Base-by-base conservation (phyloP, 331 rosid species). In the Prunus yedoensis region DNA sequence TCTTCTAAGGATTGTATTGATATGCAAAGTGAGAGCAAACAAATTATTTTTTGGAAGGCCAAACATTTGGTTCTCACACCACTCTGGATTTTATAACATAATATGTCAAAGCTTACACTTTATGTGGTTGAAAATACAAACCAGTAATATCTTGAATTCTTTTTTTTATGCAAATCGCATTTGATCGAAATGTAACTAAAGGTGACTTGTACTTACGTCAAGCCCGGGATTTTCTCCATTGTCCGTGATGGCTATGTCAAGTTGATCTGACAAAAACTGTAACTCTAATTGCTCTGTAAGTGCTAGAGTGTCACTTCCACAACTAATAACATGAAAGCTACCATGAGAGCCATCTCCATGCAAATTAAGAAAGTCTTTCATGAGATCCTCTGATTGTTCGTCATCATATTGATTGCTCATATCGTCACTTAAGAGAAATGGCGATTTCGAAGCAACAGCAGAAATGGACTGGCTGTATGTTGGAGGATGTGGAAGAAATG, bases 401-500 rank as follows among this genome's bases (percentile, higher is more conserved):
- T 83, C 79, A 18, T 76, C 73, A 68, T 75, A 71, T 28, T 66
- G 79, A 52, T 67, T 53, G 59, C 62, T 49, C 25, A 53, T 11
- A 68, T 80, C 71, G 49, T 52, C 80, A 57, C 77, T 68, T 5
- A 72, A 76, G 46, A 72, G 73, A 32, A 16, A 47, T 25, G 79
- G 74, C 14, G 74, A 74, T 58, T 54, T 73, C 3, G 84, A 72
- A 53, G 54, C 82, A 18, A 71, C 79, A 1, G 82, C 66, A 66
- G 84, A 73, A 63, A 56, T 69, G 32, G 82, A 56, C 74, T 68
- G 82, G 77, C 71, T 61, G 53, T 66, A 73, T 25, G 80, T 46
- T 62, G 80, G 77, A 77, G 87, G 87, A 64, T 68, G 76, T 3
- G 87, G 87, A 68, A 80, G 87, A 77, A 80, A 83, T 9, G 87